Base-by-base conservation (phyloP, 2,329 filamentous ascomycete genomes). In the Chaetomiaceae sp. region DNA sequence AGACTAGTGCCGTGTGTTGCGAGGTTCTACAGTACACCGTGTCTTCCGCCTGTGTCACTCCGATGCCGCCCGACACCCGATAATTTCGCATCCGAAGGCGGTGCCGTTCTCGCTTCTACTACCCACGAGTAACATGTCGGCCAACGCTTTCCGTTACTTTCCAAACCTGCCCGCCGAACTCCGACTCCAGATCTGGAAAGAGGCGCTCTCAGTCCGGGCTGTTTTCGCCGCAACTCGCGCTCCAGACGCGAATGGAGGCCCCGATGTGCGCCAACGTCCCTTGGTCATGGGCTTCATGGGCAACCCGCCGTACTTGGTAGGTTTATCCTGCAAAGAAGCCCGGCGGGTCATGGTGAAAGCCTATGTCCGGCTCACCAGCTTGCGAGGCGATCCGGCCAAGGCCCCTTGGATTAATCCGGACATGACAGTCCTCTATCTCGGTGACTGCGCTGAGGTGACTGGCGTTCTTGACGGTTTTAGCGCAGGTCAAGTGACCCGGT, bases 351-450 rank as follows among this genome's bases (percentile, higher is more conserved):
- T 50, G 48, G 30, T 43, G 32, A 21, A 20, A 13, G 27, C 18
- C 36, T 49, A 34, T 29, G 13, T 49, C 4, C 46, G 21, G 29
- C 29, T 42, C 29, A 7, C 37, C 11, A 7, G 37, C 23, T 21
- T 16, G 13, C 20, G n/a, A 16, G 20, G 32, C 30, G 21, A 10
- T 9, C 33, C 44, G 8, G 21, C 21, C 14, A n/a, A 21, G 23
- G n/a, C 2, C 13, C 25, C 23, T 14, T 50, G 48, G 48, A 16
- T 50, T 23, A 16, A 44, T 7, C n/a, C 18, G 16, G 32, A 29
- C n/a, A 50, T 18, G 32, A 50, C 48, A 7, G 23, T 50, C 16
- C n/a, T 50, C 13, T 30, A 30, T 18, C n/a, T 50, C 23, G 48
- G 48, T 30, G n/a, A 18, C 6, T 20, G n/a, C 18, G 2, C 1